Evolutionary conservation across 73 alveolate species (phyloP), one percentile per base, ranked within the genome.

Genomic region (Effrenium voratum): DNA sequence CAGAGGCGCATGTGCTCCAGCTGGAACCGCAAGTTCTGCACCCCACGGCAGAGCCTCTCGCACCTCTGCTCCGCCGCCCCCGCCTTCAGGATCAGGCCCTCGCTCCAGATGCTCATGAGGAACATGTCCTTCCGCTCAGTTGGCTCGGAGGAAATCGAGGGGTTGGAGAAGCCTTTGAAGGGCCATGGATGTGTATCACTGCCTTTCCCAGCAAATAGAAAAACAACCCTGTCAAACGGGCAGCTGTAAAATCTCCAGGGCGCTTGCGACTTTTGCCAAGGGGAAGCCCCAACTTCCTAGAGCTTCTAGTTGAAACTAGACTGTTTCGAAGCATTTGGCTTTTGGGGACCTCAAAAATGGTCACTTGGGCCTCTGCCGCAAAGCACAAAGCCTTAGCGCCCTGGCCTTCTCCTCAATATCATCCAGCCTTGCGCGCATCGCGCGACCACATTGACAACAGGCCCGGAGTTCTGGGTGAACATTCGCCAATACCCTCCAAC

Each of bases 331-430:
- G n/a, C n/a, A n/a, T n/a, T n/a, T n/a, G n/a, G n/a, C n/a, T n/a
- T n/a, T n/a, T n/a, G n/a, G n/a, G n/a, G n/a, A n/a, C n/a, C n/a
- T n/a, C n/a, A n/a, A n/a, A n/a, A n/a, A n/a, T n/a, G 83, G 49
- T 43, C 2, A 68, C 44, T 12, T 22, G 30, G 80, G 36, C 80
- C 24, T 22, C 41, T 30, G n/a, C 68, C 12, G 80, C 36, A 32
- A n/a, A 43, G 80, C 1, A 63, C 40, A 12, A 60, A 3, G 77
- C 1, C 16, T 1, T 30, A 19, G 46, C 36, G 47, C 43, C 49
- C 85, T 6, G 85, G 59, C 95, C 95, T 87, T 87, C 49, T 87
- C 95, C 2, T 87, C 77, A 38, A 87, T 44, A 68, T 87, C 95
- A 30, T 87, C 95, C 5, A 87, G 95, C 95, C 95, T 87, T n/a